Evolutionary conservation across 345 rosid genomes (phyloP), one percentile per base, ranked within the genome.

Genomic region (Erodium maritimum): DNA sequence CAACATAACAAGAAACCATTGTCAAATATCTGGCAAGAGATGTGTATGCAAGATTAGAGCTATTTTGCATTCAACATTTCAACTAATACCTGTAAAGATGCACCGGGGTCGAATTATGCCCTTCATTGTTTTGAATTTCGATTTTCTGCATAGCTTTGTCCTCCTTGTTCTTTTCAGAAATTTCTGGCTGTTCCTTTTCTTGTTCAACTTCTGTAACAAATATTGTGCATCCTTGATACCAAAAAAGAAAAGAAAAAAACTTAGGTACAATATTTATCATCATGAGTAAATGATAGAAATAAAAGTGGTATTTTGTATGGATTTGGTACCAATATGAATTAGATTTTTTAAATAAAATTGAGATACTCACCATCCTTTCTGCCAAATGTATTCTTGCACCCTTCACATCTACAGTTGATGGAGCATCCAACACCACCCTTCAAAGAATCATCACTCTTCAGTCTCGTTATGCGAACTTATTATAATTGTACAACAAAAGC

Each of bases 341-440:
- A 25, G 7, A 7, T 3, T 25, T n/a, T 25, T 25, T 12, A 11
- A 5, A 12, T 37, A 37, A 37, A 12, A 6, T 4, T 37, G 10
- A 19, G 11, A 19, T 21, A 57, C 83, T 82, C 57, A 91, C 98
- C 96, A 70, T 91, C 95, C 79, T 86, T 93, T 58, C 87, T 73
- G n/a, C 99, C 99, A 18, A 83, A 93, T 37, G 85, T 72, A 48
- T 93, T 93, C 81, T 88, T 89, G 72, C 99, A 93, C 21, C 95
- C 97, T 83, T 93, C 96, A 58, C 99, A 93, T 74, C 99, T 77
- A 75, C 99, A 93, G 73, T 79, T 85, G 71, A 84, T 69, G 76
- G 99, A 93, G 75, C 99, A 93, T 9, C 99, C 99, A 62, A 93
- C 99, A 48, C 91, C 94, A 55, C 96, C 95, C 95, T 88, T 25